Evolutionary conservation across 73 alveolate species (phyloP).

Genomic region (Tetrahymena elliotti): DNA sequence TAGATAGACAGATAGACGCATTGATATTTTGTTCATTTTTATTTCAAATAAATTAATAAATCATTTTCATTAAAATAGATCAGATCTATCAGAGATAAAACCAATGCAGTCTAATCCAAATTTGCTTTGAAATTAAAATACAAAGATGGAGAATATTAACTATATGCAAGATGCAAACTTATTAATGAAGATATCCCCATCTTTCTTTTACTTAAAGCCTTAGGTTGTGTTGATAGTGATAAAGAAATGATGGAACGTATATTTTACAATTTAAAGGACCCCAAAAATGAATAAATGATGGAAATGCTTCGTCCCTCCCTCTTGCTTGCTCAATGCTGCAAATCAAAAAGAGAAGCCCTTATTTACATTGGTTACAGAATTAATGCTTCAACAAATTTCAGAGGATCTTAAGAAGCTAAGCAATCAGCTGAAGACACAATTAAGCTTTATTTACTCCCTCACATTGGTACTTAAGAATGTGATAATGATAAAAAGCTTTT

Average conservation of each 20-base stretch:
- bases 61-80: constrained; percentile 31
- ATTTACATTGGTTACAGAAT: constrained; percentile 93
- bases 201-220: constrained; percentile 54
- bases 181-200: constrained; percentile 61
- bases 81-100: constrained; percentile 43
- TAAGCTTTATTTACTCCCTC: constrained; percentile 95
- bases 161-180: constrained; percentile 42
- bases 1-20: background rate
- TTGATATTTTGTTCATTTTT: background rate
- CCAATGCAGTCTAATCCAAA: constrained; percentile 38
- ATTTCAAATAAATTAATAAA: background rate
- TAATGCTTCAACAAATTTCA: constrained; percentile 39
- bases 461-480: constrained; percentile 58
- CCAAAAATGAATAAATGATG: constrained; percentile 49
- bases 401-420: constrained; percentile 4
- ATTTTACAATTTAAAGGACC: constrained; percentile 42
- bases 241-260: constrained; percentile 42
- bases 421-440: constrained; percentile 81
- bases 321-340: constrained; percentile 47
- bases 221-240: constrained; percentile 51
- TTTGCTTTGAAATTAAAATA: constrained; percentile 11
- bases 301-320: constrained; percentile 47
- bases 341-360: constrained; percentile 77
- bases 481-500: constrained; percentile 78
- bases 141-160: background rate